A percentile compares a stretch with the other conserved stretches of the same genome.
These are phyloP conservation scores for Globisporangium rhizosaccharum DNA, from an alignment of 352 stramenopile species.

Conservation along the genomic window DNA sequence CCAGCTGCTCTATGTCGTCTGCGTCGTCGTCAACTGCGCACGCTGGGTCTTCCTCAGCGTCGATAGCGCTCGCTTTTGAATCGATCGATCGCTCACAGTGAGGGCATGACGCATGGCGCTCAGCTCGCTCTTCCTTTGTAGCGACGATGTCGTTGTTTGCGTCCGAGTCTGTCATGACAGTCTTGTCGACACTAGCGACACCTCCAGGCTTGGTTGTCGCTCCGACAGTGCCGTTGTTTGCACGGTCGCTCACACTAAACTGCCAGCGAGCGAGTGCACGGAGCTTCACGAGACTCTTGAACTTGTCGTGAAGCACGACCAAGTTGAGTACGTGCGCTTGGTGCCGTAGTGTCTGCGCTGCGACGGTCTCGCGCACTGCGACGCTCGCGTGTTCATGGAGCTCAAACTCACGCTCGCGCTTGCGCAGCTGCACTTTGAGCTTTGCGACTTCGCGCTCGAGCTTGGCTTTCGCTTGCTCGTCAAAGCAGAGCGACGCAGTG, in stretches of 20 bases:
- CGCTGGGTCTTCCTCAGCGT: conserved; percentile 4
- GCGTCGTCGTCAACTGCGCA: conserved; percentile 2
- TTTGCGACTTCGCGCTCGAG: conserved; percentile 35
- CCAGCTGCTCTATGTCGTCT: not conserved
- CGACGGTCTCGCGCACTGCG: conserved; percentile 8
- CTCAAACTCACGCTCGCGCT: conserved; percentile 29
- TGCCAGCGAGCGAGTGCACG: conserved; percentile 34
- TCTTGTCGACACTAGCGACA: not conserved
- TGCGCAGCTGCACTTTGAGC: conserved; percentile 26
- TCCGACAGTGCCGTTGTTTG: not conserved
- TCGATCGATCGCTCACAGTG: not conserved
- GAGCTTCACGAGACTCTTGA: conserved; percentile 16
- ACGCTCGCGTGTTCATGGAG: conserved; percentile 13
- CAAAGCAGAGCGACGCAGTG: conserved; percentile 16
- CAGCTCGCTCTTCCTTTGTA: no score
- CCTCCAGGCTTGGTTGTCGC: not conserved
- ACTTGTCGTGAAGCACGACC: conserved; percentile 22
- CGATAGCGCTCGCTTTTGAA: not conserved
- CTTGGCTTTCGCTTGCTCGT: conserved; percentile 27
- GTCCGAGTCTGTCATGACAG: conserved; percentile 5
- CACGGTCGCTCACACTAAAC: not conserved
- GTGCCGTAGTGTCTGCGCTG: conserved; percentile 11
- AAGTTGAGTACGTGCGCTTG: conserved; percentile 34
- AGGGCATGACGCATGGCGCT: not conserved
- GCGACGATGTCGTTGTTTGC: conserved; percentile 4